Base-by-base conservation (phyloP, 768 basidiomycete genomes). In the Termitomyces sp. region DNA sequence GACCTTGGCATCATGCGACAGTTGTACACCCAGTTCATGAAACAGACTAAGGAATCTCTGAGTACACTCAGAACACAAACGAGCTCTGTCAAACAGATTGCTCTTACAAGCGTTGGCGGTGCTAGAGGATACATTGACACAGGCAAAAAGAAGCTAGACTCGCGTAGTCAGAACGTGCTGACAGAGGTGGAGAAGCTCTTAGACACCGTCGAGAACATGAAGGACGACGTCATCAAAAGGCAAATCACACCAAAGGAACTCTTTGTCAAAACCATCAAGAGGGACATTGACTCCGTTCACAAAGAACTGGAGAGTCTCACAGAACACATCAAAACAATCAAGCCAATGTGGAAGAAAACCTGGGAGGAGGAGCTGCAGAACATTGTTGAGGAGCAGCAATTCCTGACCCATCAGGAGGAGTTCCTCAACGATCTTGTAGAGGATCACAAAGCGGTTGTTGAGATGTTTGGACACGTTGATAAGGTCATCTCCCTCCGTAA, bases 261-360 rank as follows among this genome's bases (percentile, higher is more conserved):
- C 32, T 75, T 90, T 55, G 80, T 96, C 75, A 87, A 86, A 70
- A 77, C 76, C 40, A 84, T 96, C 72, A 83, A 85, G 70, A 85
- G 84, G 63, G 90, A 94, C 65, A 82, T 97, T 59, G 79, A 82
- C 33, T 74, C 82, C 22, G 83, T 89, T 32, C 81, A 85, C 18
- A 73, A 76, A 11, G 90, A 95, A 75, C 80, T 98, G 48, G 82
- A 87, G 63, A 88, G 85, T 68, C 78, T 98, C 60, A 85, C 85
- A 68, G 86, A 89, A 66, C 93, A 96, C 73, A 91, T 98, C 66
- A 84, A 88, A 67, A 90, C 92, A 12, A 84, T 96, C 69, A 94
- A 91, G 69, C 94, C 96, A 46, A 93, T 92, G 84, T 99, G 96
- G 96, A 92, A 96, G 81, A 94, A 96, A 82, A 98, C 95, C 20